Percentiles rank a stretch among this genome's conserved stretches.
These are phyloP conservation scores for Rosa persica DNA, from an alignment of 306 rosid species.

Conservation along the genomic window DNA sequence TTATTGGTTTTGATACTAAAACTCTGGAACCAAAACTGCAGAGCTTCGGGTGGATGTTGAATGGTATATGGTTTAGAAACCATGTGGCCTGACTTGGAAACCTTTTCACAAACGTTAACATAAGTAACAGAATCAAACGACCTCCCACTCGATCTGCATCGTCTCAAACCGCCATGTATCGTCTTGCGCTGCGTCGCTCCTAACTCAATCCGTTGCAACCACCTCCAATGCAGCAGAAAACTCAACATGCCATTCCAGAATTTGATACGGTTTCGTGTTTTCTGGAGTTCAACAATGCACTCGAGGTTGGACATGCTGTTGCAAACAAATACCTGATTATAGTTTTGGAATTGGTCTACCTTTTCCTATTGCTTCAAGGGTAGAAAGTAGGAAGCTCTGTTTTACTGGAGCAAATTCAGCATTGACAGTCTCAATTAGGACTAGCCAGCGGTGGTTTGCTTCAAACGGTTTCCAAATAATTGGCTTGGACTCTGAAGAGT, in stretches of 20 bases:
- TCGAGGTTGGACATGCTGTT: too few relatives aligned
- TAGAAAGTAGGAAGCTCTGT: neutral
- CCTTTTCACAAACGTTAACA: neutral
- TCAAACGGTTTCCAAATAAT: neutral
- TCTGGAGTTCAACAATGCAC: neutral
- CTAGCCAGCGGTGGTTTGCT: neutral
- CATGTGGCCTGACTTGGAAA: neutral
- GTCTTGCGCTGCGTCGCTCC: neutral
- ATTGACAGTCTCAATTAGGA: neutral
- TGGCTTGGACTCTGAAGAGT: neutral
- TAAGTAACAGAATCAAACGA: neutral
- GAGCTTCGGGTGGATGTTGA: neutral
- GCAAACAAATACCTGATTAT: too few relatives aligned
- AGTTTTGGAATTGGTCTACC: neutral
- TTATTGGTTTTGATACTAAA: neutral
- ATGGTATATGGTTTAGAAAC: neutral
- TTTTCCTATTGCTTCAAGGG: neutral
- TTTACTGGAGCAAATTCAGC: neutral
- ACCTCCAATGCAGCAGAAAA: too few relatives aligned
- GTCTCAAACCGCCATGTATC: neutral
- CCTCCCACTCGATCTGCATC: neutral
- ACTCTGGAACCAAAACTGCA: neutral
- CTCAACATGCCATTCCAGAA: neutral
- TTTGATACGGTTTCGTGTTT: neutral
- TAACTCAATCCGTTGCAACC: neutral